Conservation (phyloP, 148 eudicot genomes). For the Pharnaceum exiguum region DNA sequence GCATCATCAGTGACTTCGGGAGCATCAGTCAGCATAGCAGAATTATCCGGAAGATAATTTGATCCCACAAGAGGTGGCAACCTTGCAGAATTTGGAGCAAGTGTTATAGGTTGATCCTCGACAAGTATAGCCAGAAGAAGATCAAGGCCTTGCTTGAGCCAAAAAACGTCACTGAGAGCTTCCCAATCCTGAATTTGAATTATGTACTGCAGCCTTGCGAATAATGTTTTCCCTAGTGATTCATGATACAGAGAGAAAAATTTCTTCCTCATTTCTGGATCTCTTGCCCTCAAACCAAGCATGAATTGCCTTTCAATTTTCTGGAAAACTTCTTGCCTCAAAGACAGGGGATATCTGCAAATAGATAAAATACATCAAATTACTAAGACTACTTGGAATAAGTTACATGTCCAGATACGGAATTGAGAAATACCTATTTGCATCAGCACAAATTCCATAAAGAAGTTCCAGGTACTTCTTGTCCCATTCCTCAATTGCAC, state of each 20-base stretch:
- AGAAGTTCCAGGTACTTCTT: slow-evolving; percentile 77
- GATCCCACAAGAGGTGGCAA: slow-evolving; percentile 64
- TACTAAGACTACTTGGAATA: background rate
- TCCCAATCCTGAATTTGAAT: slow-evolving; percentile 98
- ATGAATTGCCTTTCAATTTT: slow-evolving; percentile 92
- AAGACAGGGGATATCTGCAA: slow-evolving; percentile 63
- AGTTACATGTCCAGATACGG: background rate
- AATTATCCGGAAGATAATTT: slow-evolving; percentile 47
- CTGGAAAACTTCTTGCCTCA: slow-evolving; percentile 86
- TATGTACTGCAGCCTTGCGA: slow-evolving; percentile 79
- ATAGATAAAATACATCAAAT: slow-evolving; percentile 16
- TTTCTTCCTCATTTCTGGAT: slow-evolving; percentile 77
- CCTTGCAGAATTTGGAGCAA: slow-evolving; percentile 95
- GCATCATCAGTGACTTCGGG: slow-evolving; percentile 65
- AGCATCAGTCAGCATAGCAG: slow-evolving; percentile 52
- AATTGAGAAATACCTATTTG: slow-evolving; percentile 55
- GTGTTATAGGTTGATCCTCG: slow-evolving; percentile 86
- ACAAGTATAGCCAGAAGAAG: slow-evolving; percentile 95
- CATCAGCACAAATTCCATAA: slow-evolving; percentile 90
- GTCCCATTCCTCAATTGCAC: slow-evolving; percentile 85
- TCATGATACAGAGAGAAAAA: slow-evolving; percentile 89
- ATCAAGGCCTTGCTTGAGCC: slow-evolving; percentile 99
- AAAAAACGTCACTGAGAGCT: slow-evolving; percentile 92
- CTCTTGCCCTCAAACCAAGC: slow-evolving; percentile 97
- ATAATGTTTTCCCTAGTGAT: slow-evolving; percentile 75